These are phyloP conservation scores for Trichoderma erinaceum DNA, from an alignment of 495 filamentous ascomycete genomes.

Conservation along the genomic window DNA sequence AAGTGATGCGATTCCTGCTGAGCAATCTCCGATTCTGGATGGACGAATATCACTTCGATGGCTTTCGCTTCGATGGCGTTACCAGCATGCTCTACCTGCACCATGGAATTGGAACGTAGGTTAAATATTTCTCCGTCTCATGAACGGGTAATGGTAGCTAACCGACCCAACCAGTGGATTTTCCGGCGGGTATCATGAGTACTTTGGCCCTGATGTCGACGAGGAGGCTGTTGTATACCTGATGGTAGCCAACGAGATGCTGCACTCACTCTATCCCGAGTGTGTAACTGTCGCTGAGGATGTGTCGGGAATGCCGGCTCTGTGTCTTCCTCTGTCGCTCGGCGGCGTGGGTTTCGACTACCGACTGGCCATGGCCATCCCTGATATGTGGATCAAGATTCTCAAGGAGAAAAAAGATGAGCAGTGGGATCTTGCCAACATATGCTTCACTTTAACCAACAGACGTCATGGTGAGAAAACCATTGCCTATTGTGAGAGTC, in stretches of 20 bases:
- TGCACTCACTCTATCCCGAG: conserved; percentile 80
- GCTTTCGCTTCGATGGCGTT: conserved; percentile 96
- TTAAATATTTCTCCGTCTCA: conserved; percentile 21
- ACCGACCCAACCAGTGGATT: conserved; percentile 60
- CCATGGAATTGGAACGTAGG: conserved; percentile 96
- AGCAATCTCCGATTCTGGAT: conserved; percentile 98
- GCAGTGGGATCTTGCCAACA: conserved; percentile 86
- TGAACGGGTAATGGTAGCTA: conserved; percentile 14
- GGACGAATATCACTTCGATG: conserved; percentile 96
- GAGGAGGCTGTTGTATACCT: conserved; percentile 94
- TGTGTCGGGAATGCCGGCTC: conserved; percentile 94
- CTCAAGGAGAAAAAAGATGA: conserved; percentile 88
- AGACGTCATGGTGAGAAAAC: conserved; percentile 95
- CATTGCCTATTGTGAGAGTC: conserved; percentile 93
- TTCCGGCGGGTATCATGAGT: conserved; percentile 97
- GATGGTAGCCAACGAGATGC: conserved; percentile 94
- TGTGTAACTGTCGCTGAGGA: conserved; percentile 92
- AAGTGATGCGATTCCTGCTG: conserved; percentile 87
- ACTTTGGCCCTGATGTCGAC: conserved; percentile 89
- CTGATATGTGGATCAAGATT: conserved; percentile 98
- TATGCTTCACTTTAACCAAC: conserved; percentile 84
- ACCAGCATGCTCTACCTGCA: conserved; percentile 96
- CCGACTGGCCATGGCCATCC: conserved; percentile 93
- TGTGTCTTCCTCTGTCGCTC: conserved; percentile 77
- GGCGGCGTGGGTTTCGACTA: conserved; percentile 97